Percentiles rank a stretch among this genome's conserved stretches.
Conservation (phyloP, 306 rosid genomes). For the Trifolium subterraneum region DNA sequence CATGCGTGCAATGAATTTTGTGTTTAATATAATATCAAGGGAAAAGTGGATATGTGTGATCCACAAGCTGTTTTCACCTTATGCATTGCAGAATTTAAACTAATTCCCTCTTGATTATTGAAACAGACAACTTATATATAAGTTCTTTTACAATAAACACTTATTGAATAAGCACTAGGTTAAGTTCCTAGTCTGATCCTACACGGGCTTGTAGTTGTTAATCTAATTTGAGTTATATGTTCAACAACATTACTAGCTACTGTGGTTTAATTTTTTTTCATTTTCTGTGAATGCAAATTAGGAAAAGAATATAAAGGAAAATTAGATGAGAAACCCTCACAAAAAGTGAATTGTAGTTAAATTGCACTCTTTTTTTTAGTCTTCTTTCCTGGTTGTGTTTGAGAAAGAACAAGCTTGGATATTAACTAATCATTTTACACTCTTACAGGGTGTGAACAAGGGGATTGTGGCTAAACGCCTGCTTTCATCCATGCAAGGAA, state of each 20-base stretch:
- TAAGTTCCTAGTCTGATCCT: not conserved
- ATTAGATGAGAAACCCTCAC: not conserved
- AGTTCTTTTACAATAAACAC: not conserved
- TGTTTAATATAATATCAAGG: constrained; percentile 3
- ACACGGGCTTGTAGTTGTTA: constrained; percentile 3
- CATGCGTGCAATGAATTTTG: not conserved
- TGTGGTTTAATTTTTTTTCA: not conserved
- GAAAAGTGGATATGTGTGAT: not conserved
- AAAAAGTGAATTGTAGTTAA: not conserved
- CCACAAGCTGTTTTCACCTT: not conserved
- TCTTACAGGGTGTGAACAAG: constrained; percentile 78
- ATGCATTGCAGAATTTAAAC: not conserved
- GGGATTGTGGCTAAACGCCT: constrained; percentile 79
- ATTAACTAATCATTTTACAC: not conserved
- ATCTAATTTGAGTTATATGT: not conserved
- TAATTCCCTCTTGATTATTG: too few relatives aligned
- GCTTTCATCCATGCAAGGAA: constrained; percentile 55
- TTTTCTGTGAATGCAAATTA: not conserved
- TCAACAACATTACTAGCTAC: too few relatives aligned
- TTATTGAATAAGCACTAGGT: not conserved
- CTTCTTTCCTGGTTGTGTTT: not conserved
- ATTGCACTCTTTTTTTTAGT: not conserved
- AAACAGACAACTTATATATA: not conserved
- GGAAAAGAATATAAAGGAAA: not conserved
- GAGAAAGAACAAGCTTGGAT: not conserved